Base-by-base conservation (phyloP, 768 basidiomycete genomes). In the Pleurotus eryngii region DNA sequence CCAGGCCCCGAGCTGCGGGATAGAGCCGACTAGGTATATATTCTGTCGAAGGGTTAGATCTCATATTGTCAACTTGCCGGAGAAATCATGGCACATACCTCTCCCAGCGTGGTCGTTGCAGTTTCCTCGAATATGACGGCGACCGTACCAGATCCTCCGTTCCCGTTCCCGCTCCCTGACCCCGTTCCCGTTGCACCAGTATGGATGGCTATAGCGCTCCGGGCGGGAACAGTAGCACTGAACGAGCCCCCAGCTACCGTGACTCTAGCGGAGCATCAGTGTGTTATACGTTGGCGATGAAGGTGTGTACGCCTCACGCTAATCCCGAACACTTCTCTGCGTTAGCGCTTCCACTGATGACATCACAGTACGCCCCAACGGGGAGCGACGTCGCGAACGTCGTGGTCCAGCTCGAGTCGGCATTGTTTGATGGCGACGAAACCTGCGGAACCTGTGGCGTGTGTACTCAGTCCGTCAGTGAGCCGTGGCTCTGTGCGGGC, bases 401-500 rank as follows among this genome's bases (percentile, higher is more conserved):
- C 0, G 76, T 54, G 6, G 60, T 80, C 87, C 87, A 89, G 0
- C 69, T 61, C 4, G 73, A 72, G 58, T 85, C 82, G 3, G 68
- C 78, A 59, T 88, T 87, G 65, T 89, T 89, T 89, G 62, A 89
- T 88, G 0, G 79, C 85, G 1, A 87, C 81, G 57, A 83, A 86
- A 2, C 86, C 86, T 43, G 70, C 65, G 0, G 81, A 67, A 26
- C 82, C 83, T 85, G 27, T 42, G 20, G 30, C 4, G 30, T 35
- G 30, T 35, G 3, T 0, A 11, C 11, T 12, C 30, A 35, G 30
- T 35, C 8, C 3, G 3, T 35, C 30, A 11, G 11, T 35, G 24
- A 26, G 24, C 24, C 30, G 2, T 35, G 30, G 2, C 30, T 9
- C 30, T 4, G 11, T 35, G 11, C 30, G 9, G 48, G 20, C 17